Percentiles rank a stretch among this genome's conserved stretches.
Conservation (phyloP, 2,329 filamentous ascomycete species). For the Chlorencoelia australis region DNA sequence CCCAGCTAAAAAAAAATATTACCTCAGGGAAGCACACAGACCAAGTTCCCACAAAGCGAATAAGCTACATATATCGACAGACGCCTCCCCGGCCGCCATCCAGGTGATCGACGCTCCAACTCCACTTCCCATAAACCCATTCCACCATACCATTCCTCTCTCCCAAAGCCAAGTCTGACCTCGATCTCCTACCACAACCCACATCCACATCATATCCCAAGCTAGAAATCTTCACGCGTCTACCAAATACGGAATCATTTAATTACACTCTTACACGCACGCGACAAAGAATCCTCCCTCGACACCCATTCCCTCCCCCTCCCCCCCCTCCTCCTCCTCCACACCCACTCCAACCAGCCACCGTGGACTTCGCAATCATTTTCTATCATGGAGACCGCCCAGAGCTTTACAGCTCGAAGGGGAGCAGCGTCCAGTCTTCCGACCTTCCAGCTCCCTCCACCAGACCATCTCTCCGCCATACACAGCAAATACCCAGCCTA, state of each 20-base stretch:
- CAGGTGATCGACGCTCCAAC: constrained; percentile 32
- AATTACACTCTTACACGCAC: no score
- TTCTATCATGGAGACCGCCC: constrained; percentile 41
- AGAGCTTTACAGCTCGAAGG: constrained; percentile 61
- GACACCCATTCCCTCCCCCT: background rate
- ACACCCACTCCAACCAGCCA: constrained; percentile 7
- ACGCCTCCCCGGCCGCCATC: constrained; percentile 29
- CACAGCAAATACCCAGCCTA: constrained; percentile 43
- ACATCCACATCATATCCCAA: no score
- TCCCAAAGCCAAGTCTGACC: background rate
- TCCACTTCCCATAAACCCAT: constrained; percentile 26
- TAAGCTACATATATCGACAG: constrained; percentile 27
- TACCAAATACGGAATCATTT: no score
- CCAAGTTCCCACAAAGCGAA: constrained; percentile 19
- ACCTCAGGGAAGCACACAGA: constrained; percentile 13
- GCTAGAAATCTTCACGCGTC: no score
- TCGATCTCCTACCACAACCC: background rate
- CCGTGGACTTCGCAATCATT: constrained; percentile 22
- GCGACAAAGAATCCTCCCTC: no score
- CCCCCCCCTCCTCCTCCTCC: constrained; percentile 2
- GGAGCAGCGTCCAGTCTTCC: constrained; percentile 60
- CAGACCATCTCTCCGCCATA: constrained; percentile 39
- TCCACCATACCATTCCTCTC: background rate
- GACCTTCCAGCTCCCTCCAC: constrained; percentile 58
- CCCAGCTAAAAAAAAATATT: constrained; percentile 14